Conservation (phyloP, 2,329 filamentous ascomycete genomes). For the Phoma sp. region DNA sequence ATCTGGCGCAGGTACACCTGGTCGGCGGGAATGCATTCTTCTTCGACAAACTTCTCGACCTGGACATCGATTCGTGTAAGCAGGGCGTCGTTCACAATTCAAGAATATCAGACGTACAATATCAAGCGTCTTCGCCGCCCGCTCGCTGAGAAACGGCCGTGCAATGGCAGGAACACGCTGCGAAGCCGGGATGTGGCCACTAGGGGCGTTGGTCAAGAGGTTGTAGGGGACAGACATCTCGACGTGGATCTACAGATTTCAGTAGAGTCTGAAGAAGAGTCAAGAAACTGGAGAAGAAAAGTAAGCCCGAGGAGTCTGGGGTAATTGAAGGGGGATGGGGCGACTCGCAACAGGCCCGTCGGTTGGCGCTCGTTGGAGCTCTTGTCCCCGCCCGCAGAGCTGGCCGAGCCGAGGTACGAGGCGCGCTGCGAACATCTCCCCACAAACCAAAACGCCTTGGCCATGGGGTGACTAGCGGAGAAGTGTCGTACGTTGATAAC, state of each 20-base stretch:
- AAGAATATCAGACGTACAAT: slow-evolving; percentile 55
- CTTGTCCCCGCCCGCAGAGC: slow-evolving; percentile 7
- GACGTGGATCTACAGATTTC: background rate
- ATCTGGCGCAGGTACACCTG: slow-evolving; percentile 80
- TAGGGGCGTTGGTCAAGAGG: slow-evolving; percentile 44
- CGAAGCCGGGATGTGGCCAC: slow-evolving; percentile 55
- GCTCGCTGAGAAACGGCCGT: slow-evolving; percentile 75
- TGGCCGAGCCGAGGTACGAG: slow-evolving; percentile 9
- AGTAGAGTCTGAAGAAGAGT: background rate
- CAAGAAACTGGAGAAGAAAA: slow-evolving; percentile 1
- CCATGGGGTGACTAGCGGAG: slow-evolving; percentile 10
- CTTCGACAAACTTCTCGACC: slow-evolving; percentile 96
- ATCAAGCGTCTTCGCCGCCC: slow-evolving; percentile 83
- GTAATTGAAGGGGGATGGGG: slow-evolving; percentile 15
- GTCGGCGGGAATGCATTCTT: slow-evolving; percentile 82
- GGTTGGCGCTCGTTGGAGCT: slow-evolving; percentile 8
- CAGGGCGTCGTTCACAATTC: background rate
- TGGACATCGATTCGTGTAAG: background rate
- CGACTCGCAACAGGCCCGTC: slow-evolving; percentile 10
- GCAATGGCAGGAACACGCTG: slow-evolving; percentile 65
- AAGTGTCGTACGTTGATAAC: slow-evolving; percentile 10
- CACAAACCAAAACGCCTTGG: slow-evolving; percentile 3
- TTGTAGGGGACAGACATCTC: slow-evolving; percentile 44
- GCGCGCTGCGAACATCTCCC: background rate
- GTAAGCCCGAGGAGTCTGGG: slow-evolving; percentile 11